Evolutionary conservation across 352 stramenopile species (phyloP), one percentile per base, ranked within the genome.

Genomic region (Phytophthora pistaciae): DNA sequence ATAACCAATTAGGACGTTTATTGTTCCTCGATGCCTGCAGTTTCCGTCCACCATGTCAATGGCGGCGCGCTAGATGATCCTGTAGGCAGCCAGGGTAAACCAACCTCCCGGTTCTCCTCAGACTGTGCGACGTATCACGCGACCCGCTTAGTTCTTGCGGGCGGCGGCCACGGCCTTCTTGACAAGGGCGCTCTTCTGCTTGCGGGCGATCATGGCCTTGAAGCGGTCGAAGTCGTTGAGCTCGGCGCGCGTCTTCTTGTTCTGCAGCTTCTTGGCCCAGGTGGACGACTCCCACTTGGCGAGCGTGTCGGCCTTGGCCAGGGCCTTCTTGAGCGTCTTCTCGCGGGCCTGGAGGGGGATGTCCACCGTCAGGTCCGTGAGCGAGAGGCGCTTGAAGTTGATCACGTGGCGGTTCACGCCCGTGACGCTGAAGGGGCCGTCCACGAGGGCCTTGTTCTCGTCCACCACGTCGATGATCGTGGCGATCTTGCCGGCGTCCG

Each of bases 401-500:
- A 99, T 99, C 64, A 99, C 92, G 87, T 99, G 98, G 81, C 98
- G 97, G 66, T 95, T 92, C 44, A 99, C 97, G 70, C 97, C 98
- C 38, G 98, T 99, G 59, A 98, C 88, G 74, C 90, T 89, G 69
- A 94, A 91, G 36, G 98, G 98, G 72, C 97, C 98, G 70, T 99
- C 98, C 46, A 99, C 87, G n/a, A 99, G 88, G 56, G 91, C 90
- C 85, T 98, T 99, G 91, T 99, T 99, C 85, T 98, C 93, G 76
- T 99, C 98, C 56, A 99, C 96, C 64, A 99, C 97, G 84, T 99
- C 98, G 82, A 99, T 98, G 87, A 99, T 99, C 60, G 96, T 99
- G 77, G 91, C 95, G 64, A 99, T 94, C 90, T 99, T 99, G 79
- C 98, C 98, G 54, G 90, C 84, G 70, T 99, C 92, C 50, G 96